Percentiles rank a stretch among this genome's conserved stretches.
phyloP scores from a whole-genome alignment of 2,329 filamentous ascomycete species.

The Biscogniauxia sp. region DNA sequence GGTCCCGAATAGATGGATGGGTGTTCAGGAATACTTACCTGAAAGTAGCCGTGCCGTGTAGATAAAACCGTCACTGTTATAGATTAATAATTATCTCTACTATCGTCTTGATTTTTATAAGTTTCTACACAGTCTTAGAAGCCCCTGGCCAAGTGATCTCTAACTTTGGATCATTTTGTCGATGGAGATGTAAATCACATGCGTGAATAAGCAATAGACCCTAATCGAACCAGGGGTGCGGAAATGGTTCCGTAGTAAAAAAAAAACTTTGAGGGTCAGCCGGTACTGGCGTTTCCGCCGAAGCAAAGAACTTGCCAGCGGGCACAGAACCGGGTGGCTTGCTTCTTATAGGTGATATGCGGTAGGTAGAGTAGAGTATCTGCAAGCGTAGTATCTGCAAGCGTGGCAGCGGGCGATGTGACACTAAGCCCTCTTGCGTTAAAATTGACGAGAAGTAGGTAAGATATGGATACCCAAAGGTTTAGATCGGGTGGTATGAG shows the following conservation, averaged over 20 bases:
- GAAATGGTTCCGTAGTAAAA: background rate
- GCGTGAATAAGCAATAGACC: no score
- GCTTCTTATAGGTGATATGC: background rate
- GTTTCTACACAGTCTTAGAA: no score
- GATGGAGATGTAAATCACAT: no score
- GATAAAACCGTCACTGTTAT: background rate
- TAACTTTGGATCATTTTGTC: no score
- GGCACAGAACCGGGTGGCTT: background rate
- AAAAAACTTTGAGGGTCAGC: background rate
- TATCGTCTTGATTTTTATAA: background rate
- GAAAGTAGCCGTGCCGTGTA: no score
- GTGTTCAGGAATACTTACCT: no score
- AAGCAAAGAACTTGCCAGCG: no score
- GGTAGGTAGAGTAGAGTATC: no score
- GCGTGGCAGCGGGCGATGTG: conserved; percentile 3
- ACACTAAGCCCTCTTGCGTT: conserved; percentile 39
- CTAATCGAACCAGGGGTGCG: background rate
- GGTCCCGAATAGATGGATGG: background rate
- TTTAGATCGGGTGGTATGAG: conserved; percentile 1
- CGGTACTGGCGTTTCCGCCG: no score
- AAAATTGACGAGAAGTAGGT: conserved; percentile 37
- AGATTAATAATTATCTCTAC: background rate
- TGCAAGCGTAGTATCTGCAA: conserved; percentile 4
- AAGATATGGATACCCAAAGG: conserved; percentile 7
- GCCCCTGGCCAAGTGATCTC: no score